Evolutionary conservation across 805 yeast species (phyloP).

Genomic region (Cyberlindnera misumaiensis): DNA sequence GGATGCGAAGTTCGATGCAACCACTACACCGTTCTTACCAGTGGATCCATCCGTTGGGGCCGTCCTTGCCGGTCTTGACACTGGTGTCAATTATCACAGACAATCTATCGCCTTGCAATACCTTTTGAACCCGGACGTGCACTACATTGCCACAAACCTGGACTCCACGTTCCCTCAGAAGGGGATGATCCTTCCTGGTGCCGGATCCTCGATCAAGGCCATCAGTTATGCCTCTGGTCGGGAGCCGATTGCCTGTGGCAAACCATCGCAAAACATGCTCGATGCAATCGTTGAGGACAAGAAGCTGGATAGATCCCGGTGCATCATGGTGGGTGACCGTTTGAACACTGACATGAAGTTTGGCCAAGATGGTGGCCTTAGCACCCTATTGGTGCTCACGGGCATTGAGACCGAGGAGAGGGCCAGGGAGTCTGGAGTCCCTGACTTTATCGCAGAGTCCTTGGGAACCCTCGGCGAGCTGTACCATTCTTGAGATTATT

Average conservation of each 20-base stretch:
- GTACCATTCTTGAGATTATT: constrained; percentile 21
- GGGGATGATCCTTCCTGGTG: constrained; percentile 86
- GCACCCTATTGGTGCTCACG: constrained; percentile 79
- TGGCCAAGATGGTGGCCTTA: constrained; percentile 81
- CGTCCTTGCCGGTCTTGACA: constrained; percentile 84
- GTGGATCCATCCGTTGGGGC: constrained; percentile 75
- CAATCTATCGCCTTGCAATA: constrained; percentile 79
- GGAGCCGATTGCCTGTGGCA: constrained; percentile 85
- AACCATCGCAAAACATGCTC: constrained; percentile 87
- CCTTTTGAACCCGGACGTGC: constrained; percentile 51
- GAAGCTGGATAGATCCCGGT: constrained; percentile 46
- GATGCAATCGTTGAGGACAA: constrained; percentile 68
- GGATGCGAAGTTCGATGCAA: constrained; percentile 47
- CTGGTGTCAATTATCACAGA: constrained; percentile 72
- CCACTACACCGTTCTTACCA: constrained; percentile 44
- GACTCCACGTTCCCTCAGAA: constrained; percentile 92
- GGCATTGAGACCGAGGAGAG: constrained; percentile 81
- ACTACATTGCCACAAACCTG: constrained; percentile 87
- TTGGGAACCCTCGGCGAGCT: constrained; percentile 59
- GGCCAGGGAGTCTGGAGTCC: constrained; percentile 42
- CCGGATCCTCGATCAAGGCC: constrained; percentile 83
- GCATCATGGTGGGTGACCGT: constrained; percentile 94
- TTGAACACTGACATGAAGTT: constrained; percentile 92
- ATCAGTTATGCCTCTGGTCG: constrained; percentile 73
- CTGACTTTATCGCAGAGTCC: constrained; percentile 62